Base-by-base conservation (phyloP, 306 rosid species). In the Cotoneaster glaucophyllus region DNA sequence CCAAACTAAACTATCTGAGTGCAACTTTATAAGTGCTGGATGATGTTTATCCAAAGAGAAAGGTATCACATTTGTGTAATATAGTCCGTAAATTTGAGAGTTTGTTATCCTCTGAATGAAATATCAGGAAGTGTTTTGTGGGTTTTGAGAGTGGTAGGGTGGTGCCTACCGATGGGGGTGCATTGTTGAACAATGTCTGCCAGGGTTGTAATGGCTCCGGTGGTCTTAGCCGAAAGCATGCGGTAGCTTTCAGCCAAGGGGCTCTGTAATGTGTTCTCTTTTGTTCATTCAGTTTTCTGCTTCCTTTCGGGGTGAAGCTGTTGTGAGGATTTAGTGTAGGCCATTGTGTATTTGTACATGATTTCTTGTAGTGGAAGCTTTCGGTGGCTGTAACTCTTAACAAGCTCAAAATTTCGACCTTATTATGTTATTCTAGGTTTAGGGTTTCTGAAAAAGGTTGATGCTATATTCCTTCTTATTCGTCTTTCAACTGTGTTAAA, bases 31-130 rank as follows among this genome's bases (percentile, higher is more conserved):
- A 31, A 62, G 76, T 82, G 78, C 85, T 82, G 76, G 70, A 67
- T 66, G 53, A 50, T 75, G 12, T 41, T 50, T 44, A 18, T 66
- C 24, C 24, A 50, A 59, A 73, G 81, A 78, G 80, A 84, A 58
- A 77, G 78, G 81, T 84, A 79, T 86, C 83, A 83, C 85, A 81
- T 85, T 84, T 92, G 92, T 95, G 81, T 86, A 86, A 87, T 86
- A 85, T 82, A 85, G 87, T 80, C 83, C 75, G 80, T 74, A 80
- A 80, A 81, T 84, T 67, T 76, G 85, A 87, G 75, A 77, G 90
- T 59, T 87, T 87, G 77, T 76, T 84, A 71, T 84, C 76, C 73
- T 37, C 50, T 80, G 54, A 84, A 86, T 81, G 86, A 75, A 79
- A 80, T 73, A 79, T 70, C 81, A 50, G 77, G 18, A 77, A 75